A percentile compares a stretch with the other conserved stretches of the same genome.
Conservation (phyloP, 1,284 basidiomycete species). For the Cutaneotrichosporon dermatis region DNA sequence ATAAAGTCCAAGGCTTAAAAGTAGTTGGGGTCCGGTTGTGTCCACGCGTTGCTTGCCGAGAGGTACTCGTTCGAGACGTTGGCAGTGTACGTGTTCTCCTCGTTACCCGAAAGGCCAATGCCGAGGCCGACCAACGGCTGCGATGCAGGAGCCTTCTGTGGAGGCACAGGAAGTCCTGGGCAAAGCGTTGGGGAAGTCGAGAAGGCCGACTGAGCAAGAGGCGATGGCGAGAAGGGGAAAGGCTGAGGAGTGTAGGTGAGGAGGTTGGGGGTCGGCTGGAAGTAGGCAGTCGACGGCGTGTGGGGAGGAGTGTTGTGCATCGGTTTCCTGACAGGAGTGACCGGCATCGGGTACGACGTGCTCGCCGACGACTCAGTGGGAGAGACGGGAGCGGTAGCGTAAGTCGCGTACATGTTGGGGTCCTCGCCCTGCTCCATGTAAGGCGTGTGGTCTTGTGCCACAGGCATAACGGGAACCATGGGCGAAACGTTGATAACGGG, state of each 20-base stretch:
- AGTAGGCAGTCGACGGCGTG: constrained; percentile 25
- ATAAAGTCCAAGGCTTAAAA: background rate
- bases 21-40: constrained; percentile 5
- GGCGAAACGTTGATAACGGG: constrained; percentile 22
- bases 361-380: constrained; percentile 22
- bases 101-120: constrained; percentile 20
- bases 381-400: constrained; percentile 23
- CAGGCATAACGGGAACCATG: constrained; percentile 17
- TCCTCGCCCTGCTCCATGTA: constrained; percentile 9
- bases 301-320: constrained; percentile 16
- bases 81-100: constrained; percentile 9
- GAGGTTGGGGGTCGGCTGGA: constrained; percentile 23
- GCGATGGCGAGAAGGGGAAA: constrained; percentile 33
- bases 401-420: constrained; percentile 8
- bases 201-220: constrained; percentile 21
- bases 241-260: constrained; percentile 25
- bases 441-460: constrained; percentile 6
- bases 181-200: constrained; percentile 40
- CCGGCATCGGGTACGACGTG: constrained; percentile 23
- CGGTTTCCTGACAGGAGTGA: constrained; percentile 20
- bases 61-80: constrained; percentile 19
- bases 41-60: constrained; percentile 10
- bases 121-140: constrained; percentile 26
- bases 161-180: constrained; percentile 26
- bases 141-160: constrained; percentile 6